Percentiles rank a stretch among this genome's conserved stretches.
These are phyloP conservation scores for Vigna radiata DNA, from an alignment of 306 rosid species.

Conservation along the genomic window DNA sequence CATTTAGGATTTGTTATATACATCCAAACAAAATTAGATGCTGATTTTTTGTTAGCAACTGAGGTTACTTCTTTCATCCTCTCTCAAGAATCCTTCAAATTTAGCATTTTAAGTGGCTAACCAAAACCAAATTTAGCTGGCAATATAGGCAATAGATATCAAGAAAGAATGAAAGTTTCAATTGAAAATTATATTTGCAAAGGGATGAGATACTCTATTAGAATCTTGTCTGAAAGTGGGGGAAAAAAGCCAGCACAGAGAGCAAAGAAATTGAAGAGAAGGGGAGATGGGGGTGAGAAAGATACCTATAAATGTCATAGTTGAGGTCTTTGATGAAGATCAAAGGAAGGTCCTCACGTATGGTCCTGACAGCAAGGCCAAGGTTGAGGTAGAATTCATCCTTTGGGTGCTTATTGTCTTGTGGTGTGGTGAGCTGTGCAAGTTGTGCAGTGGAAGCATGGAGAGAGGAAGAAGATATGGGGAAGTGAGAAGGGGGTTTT, in stretches of 20 bases:
- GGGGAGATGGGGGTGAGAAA: constrained; percentile 32
- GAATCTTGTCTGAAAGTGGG: neutral
- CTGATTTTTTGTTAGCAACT: neutral
- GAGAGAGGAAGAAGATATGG: constrained; percentile 52
- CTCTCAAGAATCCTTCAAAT: neutral
- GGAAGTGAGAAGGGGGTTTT: constrained; percentile 51
- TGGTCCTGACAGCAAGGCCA: constrained; percentile 88
- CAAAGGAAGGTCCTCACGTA: constrained; percentile 84
- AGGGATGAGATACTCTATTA: neutral
- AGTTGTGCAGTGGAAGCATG: constrained; percentile 53
- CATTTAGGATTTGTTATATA: neutral
- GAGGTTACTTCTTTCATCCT: neutral
- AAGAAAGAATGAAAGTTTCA: neutral
- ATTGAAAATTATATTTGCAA: neutral
- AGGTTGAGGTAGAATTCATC: constrained; percentile 89
- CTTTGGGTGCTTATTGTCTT: constrained; percentile 55
- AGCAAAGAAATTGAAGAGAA: constrained; percentile 8
- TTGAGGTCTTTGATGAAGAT: constrained; percentile 86
- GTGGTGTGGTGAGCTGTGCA: constrained; percentile 61
- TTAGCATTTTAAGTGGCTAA: neutral
- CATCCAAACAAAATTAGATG: neutral
- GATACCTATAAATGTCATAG: constrained; percentile 85
- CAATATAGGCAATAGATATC: neutral
- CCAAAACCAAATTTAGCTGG: neutral
- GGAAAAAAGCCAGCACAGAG: constrained; percentile 1